Percentiles rank a stretch among this genome's conserved stretches.
Evolutionary conservation across 345 rosid genomes (phyloP).

Genomic region (Mercurialis annua): DNA sequence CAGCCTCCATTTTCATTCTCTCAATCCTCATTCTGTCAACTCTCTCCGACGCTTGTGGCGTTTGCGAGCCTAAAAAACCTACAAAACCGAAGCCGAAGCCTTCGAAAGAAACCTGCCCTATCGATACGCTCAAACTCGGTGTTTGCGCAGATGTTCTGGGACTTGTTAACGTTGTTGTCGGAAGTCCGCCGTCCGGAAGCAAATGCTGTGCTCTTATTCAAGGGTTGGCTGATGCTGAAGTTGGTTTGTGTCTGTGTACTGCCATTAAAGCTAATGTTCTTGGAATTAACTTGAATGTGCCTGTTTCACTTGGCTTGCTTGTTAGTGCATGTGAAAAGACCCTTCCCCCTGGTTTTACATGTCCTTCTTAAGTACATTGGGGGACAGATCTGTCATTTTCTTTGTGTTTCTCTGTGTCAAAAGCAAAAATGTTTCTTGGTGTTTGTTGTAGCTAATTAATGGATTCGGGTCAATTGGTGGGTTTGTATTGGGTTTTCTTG

Average conservation of each 20-base stretch:
- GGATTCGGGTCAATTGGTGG: neutral
- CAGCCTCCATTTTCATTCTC: constrained; percentile 25
- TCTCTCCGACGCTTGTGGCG: constrained; percentile 28
- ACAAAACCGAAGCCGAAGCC: constrained; percentile 6
- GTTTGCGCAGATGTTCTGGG: constrained; percentile 52
- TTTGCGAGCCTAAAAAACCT: constrained; percentile 30
- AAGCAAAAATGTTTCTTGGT: neutral
- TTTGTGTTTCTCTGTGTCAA: neutral
- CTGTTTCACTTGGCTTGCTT: constrained; percentile 35
- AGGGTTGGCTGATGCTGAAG: constrained; percentile 49
- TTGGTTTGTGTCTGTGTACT: constrained; percentile 57
- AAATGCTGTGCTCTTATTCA: constrained; percentile 47
- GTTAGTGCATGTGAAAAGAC: constrained; percentile 41
- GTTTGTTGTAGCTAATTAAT: too few relatives aligned
- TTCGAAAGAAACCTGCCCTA: constrained; percentile 29
- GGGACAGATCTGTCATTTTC: neutral
- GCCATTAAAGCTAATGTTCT: constrained; percentile 57
- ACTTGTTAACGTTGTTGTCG: constrained; percentile 25
- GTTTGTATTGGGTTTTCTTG: neutral
- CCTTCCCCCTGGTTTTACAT: constrained; percentile 48
- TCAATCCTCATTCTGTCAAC: constrained; percentile 33
- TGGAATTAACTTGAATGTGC: constrained; percentile 44
- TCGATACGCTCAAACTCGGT: constrained; percentile 46
- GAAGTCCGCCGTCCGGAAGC: constrained; percentile 35
- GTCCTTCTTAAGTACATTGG: constrained; percentile 13